Evolutionary conservation across 768 basidiomycete genomes (phyloP), one percentile per base, ranked within the genome.

Genomic region (Megacollybia marginata): DNA sequence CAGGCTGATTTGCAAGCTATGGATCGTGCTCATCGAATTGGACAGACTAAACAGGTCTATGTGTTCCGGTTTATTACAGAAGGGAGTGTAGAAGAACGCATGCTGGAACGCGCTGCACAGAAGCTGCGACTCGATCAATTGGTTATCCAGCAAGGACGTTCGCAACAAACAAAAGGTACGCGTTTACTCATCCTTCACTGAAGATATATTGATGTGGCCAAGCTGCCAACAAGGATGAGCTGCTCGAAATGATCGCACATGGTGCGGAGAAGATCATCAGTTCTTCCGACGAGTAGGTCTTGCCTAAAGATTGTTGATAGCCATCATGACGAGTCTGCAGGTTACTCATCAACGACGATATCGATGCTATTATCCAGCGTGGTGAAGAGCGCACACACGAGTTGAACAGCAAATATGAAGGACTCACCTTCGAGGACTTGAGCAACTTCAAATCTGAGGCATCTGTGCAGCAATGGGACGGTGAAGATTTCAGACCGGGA

Each of bases 1-100:
- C 96, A 99, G 69, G 96, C 95, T 2, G 96, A 99, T 71, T 68
- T 99, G 43, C 96, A 99, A 64, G 96, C 96, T 5, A 97, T 96
- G 95, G 93, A 98, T 61, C 88, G 92, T 50, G 94, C 94, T 0
- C 93, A 95, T 69, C 88, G 92, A 50, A 95, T 95, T 53, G 93
- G 93, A 3, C 93, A 97, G 69, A 95, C 90, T 42, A 97, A 95
- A 68, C 93, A 97, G 66, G 94, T 96, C 16, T 94, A 92, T 59
- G 94, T 96, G 5, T 98, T 91, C 73, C 73, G 94, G n/a, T 95
- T 96, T 65, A 86, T 96, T 58, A 95, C 94, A 0, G 91, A 95
- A 69, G 89, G 88, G 44, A 93, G 91, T 50, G 94, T 96, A 7
- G 94, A 96, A 66, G 93, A 96, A 68, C 81, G 93, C 33, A 94